Percentiles rank a stretch among this genome's conserved stretches.
Conservation (phyloP, 2,329 filamentous ascomycete genomes). For the Penicillium sp. region DNA sequence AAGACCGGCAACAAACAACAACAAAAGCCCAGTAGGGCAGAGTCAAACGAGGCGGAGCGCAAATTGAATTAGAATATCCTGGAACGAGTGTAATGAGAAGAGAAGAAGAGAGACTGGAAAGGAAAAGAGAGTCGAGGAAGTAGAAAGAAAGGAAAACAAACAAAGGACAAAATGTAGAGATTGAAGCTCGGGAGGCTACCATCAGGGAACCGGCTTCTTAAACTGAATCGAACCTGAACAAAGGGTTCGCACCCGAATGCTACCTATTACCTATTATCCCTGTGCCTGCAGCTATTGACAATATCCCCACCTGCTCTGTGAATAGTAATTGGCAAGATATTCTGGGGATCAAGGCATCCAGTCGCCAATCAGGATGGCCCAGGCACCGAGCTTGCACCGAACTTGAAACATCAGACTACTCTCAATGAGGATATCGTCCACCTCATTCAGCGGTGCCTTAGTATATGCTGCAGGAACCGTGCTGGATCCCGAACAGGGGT, state of each 20-base stretch:
- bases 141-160: constrained; percentile 14
- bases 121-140: constrained; percentile 6
- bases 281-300: background rate
- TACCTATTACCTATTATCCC: background rate
- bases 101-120: background rate
- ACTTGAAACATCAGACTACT: background rate
- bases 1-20: constrained; percentile 4
- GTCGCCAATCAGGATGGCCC: background rate
- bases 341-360: background rate
- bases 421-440: background rate
- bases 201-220: background rate
- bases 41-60: background rate
- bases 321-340: background rate
- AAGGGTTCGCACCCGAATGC: background rate
- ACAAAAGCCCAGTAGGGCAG: background rate
- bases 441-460: background rate
- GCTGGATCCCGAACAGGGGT: background rate
- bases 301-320: background rate
- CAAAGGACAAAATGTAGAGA: background rate
- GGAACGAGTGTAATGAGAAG: background rate
- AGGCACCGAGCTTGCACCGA: background rate
- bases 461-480: background rate
- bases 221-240: background rate
- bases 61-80: background rate
- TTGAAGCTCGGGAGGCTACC: background rate